phyloP scores from a whole-genome alignment of 1,139 yeast genomes.

The Yamadazyma dendronema region DNA sequence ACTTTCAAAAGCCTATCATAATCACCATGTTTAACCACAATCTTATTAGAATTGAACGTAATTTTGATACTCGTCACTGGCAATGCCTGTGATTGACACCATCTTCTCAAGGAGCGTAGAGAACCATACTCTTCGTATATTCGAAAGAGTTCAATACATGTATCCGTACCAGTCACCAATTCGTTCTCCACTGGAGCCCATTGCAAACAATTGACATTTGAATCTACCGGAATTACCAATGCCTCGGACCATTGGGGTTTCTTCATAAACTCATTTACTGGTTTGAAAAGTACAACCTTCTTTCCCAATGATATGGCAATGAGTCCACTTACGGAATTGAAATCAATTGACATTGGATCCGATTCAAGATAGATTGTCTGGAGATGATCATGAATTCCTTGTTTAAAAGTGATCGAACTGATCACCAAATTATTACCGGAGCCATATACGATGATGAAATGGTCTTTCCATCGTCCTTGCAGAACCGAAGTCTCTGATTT shows the following conservation, averaged over 20 bases:
- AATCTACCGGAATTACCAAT: conserved; percentile 24
- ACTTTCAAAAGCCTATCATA: conserved; percentile 70
- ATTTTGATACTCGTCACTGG: conserved; percentile 55
- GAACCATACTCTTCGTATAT: conserved; percentile 47
- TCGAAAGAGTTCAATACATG: conserved; percentile 52
- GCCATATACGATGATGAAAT: conserved; percentile 69
- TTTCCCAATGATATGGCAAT: conserved; percentile 45
- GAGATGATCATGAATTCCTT: conserved; percentile 33
- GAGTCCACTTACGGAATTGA: conserved; percentile 58
- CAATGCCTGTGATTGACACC: conserved; percentile 56
- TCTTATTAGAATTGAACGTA: conserved; percentile 63
- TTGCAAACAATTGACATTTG: conserved; percentile 49
- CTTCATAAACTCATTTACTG: conserved; percentile 42
- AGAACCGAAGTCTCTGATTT: conserved; percentile 52
- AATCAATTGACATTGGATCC: conserved; percentile 67
- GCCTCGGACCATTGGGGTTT: conserved; percentile 50
- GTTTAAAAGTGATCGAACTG: conserved; percentile 11
- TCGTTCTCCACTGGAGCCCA: conserved; percentile 68
- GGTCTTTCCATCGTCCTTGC: conserved; percentile 67
- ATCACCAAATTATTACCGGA: conserved; percentile 83
- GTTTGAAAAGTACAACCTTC: conserved; percentile 38
- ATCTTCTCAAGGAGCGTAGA: conserved; percentile 35
- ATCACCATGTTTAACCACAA: conserved; percentile 57
- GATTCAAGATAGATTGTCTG: conserved; percentile 74
- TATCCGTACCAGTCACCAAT: conserved; percentile 57